Conservation (phyloP, 23 red algal genomes). For the Cyanidium caldarium region DNA sequence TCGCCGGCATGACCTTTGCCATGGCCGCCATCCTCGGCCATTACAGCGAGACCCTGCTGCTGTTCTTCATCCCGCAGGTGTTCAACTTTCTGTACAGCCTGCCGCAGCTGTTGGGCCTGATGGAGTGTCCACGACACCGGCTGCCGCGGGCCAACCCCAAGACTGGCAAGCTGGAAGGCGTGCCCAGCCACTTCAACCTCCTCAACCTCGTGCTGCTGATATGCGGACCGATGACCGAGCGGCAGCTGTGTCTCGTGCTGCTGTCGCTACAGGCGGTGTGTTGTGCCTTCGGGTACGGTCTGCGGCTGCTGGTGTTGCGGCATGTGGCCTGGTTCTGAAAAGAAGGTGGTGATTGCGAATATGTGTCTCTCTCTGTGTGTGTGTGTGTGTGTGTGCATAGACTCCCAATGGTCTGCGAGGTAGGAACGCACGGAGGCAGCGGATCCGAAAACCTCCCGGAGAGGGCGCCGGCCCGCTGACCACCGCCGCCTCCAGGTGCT, state of each 20-base stretch:
- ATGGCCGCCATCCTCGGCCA: slow-evolving; percentile 94
- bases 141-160: slow-evolving; percentile 60
- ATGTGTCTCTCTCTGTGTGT: too few relatives aligned
- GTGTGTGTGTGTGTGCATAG: too few relatives aligned
- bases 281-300: slow-evolving; percentile 33
- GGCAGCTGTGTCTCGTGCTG: slow-evolving; percentile 49
- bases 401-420: too few relatives aligned
- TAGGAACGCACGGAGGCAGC: too few relatives aligned
- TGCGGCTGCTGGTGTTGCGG: slow-evolving; percentile 7
- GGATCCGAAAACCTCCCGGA: too few relatives aligned
- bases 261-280: slow-evolving; percentile 58
- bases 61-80: slow-evolving; percentile 94
- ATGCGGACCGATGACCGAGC: slow-evolving; percentile 71
- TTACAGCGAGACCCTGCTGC: slow-evolving; percentile 65
- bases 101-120: slow-evolving; percentile 88
- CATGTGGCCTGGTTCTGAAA: slow-evolving; percentile 3
- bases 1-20: slow-evolving; percentile 96
- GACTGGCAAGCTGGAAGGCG: slow-evolving; percentile 62
- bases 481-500: too few relatives aligned
- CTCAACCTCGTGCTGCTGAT: slow-evolving; percentile 70
- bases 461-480: too few relatives aligned
- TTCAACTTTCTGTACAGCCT: slow-evolving; percentile 93
- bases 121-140: slow-evolving; percentile 89
- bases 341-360: too few relatives aligned
- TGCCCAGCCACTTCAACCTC: slow-evolving; percentile 62